Evolutionary conservation across 768 basidiomycete species (phyloP).

Genomic region (Daedaleopsis nitida): DNA sequence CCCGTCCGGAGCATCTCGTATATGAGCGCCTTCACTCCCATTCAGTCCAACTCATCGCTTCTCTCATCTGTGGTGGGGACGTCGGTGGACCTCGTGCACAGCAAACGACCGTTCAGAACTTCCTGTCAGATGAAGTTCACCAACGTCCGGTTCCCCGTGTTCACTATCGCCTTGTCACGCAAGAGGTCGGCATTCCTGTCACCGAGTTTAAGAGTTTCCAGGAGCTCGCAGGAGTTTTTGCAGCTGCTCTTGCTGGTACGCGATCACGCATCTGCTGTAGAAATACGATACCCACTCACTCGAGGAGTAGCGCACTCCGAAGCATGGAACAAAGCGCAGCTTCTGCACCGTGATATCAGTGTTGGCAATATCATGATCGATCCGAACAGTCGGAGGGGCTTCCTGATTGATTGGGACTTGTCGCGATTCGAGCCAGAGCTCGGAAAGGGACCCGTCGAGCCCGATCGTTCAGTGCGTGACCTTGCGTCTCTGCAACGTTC

Average conservation of each 20-base stretch:
- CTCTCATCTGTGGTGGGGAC: background rate
- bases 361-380: background rate
- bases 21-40: background rate
- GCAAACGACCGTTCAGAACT: background rate
- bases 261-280: background rate
- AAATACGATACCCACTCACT: background rate
- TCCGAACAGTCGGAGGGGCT: background rate
- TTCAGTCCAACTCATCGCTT: background rate
- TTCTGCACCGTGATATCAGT: conserved; percentile 21
- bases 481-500: background rate
- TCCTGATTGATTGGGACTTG: background rate
- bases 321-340: conserved; percentile 9
- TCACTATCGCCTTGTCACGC: conserved; percentile 4
- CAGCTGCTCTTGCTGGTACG: background rate
- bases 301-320: conserved; percentile 14
- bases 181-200: conserved; percentile 5
- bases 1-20: background rate
- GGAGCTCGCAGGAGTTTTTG: background rate
- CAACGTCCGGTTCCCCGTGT: background rate
- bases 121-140: background rate
- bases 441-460: background rate
- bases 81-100: background rate
- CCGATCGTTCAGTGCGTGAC: background rate
- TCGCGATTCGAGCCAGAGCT: background rate
- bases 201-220: background rate